Conservation (phyloP, 2,329 filamentous ascomycete species). For the Nemania diffusa region DNA sequence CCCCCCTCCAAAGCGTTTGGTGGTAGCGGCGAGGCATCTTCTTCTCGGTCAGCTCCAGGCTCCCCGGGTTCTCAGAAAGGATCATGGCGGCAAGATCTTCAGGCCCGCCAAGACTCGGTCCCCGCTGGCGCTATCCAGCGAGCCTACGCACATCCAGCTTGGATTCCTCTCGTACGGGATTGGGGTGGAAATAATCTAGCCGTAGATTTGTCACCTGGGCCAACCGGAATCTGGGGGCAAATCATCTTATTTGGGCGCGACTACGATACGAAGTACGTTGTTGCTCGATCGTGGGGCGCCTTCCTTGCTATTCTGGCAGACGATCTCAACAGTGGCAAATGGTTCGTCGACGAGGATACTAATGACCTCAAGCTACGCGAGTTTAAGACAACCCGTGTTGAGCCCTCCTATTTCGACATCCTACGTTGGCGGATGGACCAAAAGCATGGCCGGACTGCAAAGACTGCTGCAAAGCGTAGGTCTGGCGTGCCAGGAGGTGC, state of each 20-base stretch:
- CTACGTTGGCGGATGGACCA: constrained; percentile 95
- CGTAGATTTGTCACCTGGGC: constrained; percentile 90
- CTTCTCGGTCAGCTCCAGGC: constrained; percentile 69
- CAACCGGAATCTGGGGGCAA: constrained; percentile 92
- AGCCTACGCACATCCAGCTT: constrained; percentile 90
- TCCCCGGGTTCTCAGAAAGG: constrained; percentile 63
- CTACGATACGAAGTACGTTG: constrained; percentile 98
- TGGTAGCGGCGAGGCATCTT: constrained; percentile 73
- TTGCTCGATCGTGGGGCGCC: constrained; percentile 89
- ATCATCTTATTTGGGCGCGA: constrained; percentile 96
- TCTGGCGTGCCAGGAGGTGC: constrained; percentile 59
- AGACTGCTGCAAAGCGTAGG: constrained; percentile 60
- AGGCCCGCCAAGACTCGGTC: constrained; percentile 86
- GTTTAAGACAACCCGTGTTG: constrained; percentile 88
- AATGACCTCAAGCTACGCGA: constrained; percentile 91
- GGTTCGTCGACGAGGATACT: constrained; percentile 90
- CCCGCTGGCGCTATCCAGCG: constrained; percentile 89
- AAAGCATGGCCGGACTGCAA: constrained; percentile 79
- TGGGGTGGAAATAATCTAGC: constrained; percentile 99
- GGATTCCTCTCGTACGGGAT: constrained; percentile 95
- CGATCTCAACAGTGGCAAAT: constrained; percentile 89
- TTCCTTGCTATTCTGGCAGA: constrained; percentile 90
- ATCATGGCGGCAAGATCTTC: constrained; percentile 86
- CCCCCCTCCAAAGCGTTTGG: constrained; percentile 77
- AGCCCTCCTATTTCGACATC: constrained; percentile 94